A percentile compares a stretch with the other conserved stretches of the same genome.
Evolutionary conservation across 2,329 filamentous ascomycete genomes (phyloP).

Genomic region (Fonsecaea erecta): DNA sequence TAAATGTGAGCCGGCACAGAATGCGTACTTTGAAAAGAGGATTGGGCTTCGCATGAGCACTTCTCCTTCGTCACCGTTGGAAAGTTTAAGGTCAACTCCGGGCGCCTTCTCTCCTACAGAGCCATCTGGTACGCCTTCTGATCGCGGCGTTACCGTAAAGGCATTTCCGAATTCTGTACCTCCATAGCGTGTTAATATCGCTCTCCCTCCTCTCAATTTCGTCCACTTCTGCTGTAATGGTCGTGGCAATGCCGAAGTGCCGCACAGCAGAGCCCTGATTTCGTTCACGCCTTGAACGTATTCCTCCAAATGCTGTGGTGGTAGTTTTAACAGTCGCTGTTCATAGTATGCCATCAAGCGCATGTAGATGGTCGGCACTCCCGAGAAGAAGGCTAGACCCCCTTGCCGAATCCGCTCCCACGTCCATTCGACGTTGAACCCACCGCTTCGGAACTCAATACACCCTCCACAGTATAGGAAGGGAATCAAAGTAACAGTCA

Average conservation of each 20-base stretch:
- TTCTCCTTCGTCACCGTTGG: conserved; percentile 53
- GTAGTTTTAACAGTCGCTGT: conserved; percentile 21
- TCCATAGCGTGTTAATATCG: conserved; percentile 50
- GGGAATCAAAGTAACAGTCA: conserved; percentile 40
- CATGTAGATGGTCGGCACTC: conserved; percentile 49
- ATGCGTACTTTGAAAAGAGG: conserved; percentile 45
- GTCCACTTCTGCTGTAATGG: conserved; percentile 57
- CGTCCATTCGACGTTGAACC: conserved; percentile 43
- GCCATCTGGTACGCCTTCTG: conserved; percentile 23
- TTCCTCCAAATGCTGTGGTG: conserved; percentile 33
- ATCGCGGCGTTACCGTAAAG: conserved; percentile 44
- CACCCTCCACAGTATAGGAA: conserved; percentile 46
- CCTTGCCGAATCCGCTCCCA: conserved; percentile 45
- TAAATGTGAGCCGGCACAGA: neutral
- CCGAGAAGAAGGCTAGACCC: conserved; percentile 44
- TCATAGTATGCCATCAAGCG: conserved; percentile 43
- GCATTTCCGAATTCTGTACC: conserved; percentile 51
- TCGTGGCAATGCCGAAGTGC: conserved; percentile 53
- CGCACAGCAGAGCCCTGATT: conserved; percentile 33
- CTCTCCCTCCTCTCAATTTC: conserved; percentile 44
- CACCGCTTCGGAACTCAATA: conserved; percentile 48
- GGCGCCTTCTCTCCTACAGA: conserved; percentile 43
- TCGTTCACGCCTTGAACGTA: conserved; percentile 50
- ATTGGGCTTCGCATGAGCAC: conserved; percentile 47
- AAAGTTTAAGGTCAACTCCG: conserved; percentile 48